Evolutionary conservation across 73 alveolate species (phyloP).

Genomic region (Uronychia binucleata): DNA sequence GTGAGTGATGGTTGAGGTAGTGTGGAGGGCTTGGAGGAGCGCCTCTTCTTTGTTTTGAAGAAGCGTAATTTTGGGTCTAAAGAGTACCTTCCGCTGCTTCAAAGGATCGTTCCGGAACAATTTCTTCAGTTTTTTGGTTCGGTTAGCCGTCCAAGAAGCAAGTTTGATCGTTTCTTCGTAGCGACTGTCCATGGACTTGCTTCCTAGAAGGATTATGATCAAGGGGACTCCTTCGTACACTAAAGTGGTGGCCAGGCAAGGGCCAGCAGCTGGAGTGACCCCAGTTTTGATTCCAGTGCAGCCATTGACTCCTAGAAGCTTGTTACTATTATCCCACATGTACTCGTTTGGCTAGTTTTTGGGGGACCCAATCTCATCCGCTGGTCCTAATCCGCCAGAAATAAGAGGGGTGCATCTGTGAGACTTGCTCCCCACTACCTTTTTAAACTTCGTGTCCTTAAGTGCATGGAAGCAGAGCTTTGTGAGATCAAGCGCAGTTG

Average conservation of each 20-base stretch:
- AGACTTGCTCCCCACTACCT: conserved; percentile 52
- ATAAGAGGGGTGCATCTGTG: conserved; percentile 55
- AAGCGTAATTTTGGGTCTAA: too few species aligned
- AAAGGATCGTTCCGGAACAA: not conserved
- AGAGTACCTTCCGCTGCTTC: not conserved
- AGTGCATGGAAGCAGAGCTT: conserved; percentile 36
- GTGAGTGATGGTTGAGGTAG: too few species aligned
- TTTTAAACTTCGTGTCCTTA: conserved; percentile 29
- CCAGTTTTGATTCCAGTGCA: conserved; percentile 32
- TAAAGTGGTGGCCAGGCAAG: conserved; percentile 9
- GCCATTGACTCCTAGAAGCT: conserved; percentile 1
- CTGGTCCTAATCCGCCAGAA: not conserved
- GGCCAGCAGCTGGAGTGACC: conserved; percentile 39
- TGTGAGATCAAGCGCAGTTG: conserved; percentile 62
- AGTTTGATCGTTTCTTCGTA: not conserved
- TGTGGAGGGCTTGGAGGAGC: too few species aligned
- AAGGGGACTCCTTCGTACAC: not conserved
- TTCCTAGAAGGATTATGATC: not conserved
- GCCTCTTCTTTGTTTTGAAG: too few species aligned
- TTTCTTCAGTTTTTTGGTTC: not conserved
- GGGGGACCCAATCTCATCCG: not conserved
- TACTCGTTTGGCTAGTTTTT: not conserved
- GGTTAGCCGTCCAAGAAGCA: not conserved
- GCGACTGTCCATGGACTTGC: conserved; percentile 11
- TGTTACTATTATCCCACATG: conserved; percentile 23